Evolutionary conservation across 2,329 filamentous ascomycete genomes (phyloP).

Genomic region (Sporothrix globosa): DNA sequence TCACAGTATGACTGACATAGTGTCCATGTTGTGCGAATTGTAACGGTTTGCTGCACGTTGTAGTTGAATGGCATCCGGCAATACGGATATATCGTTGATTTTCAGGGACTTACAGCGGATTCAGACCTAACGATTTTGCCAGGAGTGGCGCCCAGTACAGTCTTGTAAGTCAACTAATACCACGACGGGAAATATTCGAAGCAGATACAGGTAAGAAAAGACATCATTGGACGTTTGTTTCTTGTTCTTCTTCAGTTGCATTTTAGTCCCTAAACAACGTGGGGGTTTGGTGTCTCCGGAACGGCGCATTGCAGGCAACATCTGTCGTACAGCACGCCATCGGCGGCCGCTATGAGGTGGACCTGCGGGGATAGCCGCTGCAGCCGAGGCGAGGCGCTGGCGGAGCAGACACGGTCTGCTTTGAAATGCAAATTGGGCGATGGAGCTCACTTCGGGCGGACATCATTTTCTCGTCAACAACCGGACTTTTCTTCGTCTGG

Average conservation of each 20-base stretch:
- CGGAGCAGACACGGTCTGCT: slow-evolving; percentile 18
- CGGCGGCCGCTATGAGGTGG: slow-evolving; percentile 24
- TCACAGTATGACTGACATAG: too few species aligned
- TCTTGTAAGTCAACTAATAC: too few species aligned
- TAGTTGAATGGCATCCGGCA: background rate
- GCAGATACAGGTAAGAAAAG: too few species aligned
- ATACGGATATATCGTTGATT: background rate
- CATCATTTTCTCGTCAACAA: too few species aligned
- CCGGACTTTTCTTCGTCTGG: too few species aligned
- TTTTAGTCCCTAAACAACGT: background rate
- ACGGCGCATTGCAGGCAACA: background rate
- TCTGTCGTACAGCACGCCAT: slow-evolving; percentile 26
- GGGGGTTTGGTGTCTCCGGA: background rate
- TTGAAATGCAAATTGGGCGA: slow-evolving; percentile 26
- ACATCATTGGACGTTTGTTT: background rate
- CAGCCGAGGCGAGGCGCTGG: background rate
- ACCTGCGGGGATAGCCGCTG: slow-evolving; percentile 15
- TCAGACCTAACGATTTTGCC: background rate
- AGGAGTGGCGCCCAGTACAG: too few species aligned
- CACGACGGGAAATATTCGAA: too few species aligned
- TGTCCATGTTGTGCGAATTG: too few species aligned
- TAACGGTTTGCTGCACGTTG: too few species aligned
- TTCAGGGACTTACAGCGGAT: background rate
- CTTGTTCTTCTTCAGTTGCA: background rate
- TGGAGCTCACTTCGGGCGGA: background rate